phyloP scores from a whole-genome alignment of 495 filamentous ascomycete genomes.

The Clohesyomyces aquaticus region DNA sequence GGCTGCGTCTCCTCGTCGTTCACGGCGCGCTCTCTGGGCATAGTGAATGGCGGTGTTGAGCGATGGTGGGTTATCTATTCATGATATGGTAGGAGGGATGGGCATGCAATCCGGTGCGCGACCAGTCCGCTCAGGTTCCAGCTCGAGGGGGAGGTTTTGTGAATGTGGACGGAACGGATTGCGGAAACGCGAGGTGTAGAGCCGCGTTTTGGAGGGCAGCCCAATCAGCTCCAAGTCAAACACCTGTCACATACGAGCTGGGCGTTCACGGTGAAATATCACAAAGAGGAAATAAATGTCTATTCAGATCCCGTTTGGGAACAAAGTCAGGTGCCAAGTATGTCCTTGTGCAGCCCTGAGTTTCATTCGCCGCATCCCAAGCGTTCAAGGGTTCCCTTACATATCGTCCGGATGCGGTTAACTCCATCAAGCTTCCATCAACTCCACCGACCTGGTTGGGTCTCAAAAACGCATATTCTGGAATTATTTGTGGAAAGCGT shows the following conservation, averaged over 20 bases:
- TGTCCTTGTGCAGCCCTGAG: neutral
- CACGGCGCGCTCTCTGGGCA: slow-evolving; percentile 35
- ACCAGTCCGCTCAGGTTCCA: neutral
- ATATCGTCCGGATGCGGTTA: neutral
- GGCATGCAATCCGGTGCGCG: slow-evolving; percentile 1
- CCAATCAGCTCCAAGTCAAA: neutral
- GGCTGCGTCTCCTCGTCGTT: slow-evolving; percentile 43
- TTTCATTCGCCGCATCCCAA: neutral
- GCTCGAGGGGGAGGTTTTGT: neutral
- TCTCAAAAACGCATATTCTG: neutral
- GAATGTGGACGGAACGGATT: neutral
- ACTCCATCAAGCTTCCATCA: no score
- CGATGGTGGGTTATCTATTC: slow-evolving; percentile 3
- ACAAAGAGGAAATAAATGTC: neutral
- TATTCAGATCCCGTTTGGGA: slow-evolving; percentile 12
- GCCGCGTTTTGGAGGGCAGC: neutral
- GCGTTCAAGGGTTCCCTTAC: no score
- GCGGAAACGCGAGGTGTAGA: neutral
- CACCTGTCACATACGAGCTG: neutral
- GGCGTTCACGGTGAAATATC: neutral
- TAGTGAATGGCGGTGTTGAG: slow-evolving; percentile 16
- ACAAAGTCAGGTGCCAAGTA: neutral
- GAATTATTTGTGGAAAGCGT: neutral
- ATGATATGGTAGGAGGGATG: slow-evolving; percentile 3
- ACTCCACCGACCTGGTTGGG: neutral